Percentiles rank a stretch among this genome's conserved stretches.
Conservation (phyloP, 352 stramenopile genomes). For the Pythium graminicola region DNA sequence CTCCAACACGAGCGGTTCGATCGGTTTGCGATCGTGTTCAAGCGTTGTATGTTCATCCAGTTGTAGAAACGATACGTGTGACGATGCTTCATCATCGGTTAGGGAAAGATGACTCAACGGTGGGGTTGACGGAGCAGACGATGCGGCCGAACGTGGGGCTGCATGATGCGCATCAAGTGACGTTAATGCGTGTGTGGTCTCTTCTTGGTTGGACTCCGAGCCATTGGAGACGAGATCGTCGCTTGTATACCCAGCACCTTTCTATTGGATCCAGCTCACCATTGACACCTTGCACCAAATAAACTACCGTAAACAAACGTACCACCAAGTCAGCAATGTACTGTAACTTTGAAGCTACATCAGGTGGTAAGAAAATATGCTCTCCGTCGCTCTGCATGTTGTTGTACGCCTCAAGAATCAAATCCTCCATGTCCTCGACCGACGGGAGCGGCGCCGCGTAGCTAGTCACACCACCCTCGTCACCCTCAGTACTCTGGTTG, state of each 20-base stretch:
- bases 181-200: neutral
- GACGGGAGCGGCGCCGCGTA: constrained; percentile 17
- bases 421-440: constrained; percentile 50
- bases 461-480: constrained; percentile 19
- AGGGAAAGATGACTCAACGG: neutral
- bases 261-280: too few relatives aligned
- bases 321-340: constrained; percentile 55
- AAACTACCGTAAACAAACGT: constrained; percentile 9
- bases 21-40: neutral
- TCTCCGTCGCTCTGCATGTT: constrained; percentile 80
- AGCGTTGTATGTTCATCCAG: constrained; percentile 2
- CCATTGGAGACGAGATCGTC: constrained; percentile 17
- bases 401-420: constrained; percentile 77
- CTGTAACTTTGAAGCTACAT: constrained; percentile 63
- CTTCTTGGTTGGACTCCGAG: constrained; percentile 22
- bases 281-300: neutral
- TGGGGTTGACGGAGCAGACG: constrained; percentile 12
- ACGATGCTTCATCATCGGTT: neutral
- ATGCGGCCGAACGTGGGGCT: constrained; percentile 2
- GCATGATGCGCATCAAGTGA: neutral
- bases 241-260: constrained; percentile 17
- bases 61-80: neutral
- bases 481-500: neutral
- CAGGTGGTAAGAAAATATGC: constrained; percentile 63
- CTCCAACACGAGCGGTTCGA: constrained; percentile 1